Conservation (phyloP, 257 asterid genomes). For the Nicotiana tomentosiformis region DNA sequence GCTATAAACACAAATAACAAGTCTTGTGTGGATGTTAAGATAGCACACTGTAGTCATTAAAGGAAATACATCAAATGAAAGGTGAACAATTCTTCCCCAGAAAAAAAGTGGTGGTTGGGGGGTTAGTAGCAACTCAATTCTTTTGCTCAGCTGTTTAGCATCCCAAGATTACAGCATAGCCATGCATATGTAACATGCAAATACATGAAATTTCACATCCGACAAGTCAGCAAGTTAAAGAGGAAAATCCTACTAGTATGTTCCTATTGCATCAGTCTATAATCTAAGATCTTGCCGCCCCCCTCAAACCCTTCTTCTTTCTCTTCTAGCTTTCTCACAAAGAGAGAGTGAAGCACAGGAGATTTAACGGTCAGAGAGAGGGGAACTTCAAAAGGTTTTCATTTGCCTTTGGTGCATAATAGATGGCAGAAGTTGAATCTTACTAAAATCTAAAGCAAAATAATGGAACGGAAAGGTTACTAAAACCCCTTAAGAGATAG, state of each 20-base stretch:
- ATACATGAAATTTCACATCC: background rate
- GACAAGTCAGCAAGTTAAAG: conserved; percentile 6
- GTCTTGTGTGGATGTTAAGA: conserved; percentile 8
- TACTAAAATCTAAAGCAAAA: background rate
- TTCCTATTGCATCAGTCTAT: background rate
- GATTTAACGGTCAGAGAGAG: background rate
- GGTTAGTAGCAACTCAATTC: background rate
- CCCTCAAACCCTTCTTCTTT: conserved; percentile 12
- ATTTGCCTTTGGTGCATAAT: background rate
- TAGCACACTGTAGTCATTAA: background rate
- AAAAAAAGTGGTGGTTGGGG: background rate
- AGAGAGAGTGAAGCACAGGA: background rate
- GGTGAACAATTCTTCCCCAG: background rate
- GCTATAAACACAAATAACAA: conserved; percentile 17
- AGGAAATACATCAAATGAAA: background rate
- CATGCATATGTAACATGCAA: background rate
- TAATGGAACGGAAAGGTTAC: conserved; percentile 15
- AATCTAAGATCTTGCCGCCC: background rate
- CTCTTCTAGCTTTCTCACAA: background rate
- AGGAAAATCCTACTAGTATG: background rate
- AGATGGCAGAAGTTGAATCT: conserved; percentile 1
- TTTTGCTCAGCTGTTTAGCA: background rate
- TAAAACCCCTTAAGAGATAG: conserved; percentile 24
- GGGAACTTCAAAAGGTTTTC: background rate
- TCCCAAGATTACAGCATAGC: background rate